These are phyloP conservation scores for Kwoniella heveanensis DNA, from an alignment of 768 basidiomycete genomes.

Conservation along the genomic window DNA sequence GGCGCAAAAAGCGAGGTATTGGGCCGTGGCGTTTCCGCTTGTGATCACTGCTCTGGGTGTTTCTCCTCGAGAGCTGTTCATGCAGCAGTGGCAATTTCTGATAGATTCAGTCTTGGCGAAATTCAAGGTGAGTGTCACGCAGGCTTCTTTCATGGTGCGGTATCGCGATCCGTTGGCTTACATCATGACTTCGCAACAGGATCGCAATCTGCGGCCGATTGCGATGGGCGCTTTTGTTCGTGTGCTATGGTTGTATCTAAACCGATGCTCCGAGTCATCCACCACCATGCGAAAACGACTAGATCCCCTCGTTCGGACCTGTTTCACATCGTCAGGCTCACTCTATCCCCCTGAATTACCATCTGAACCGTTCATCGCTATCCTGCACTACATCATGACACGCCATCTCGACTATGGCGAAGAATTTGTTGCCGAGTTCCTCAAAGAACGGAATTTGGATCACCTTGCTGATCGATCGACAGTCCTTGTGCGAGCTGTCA, in stretches of 20 bases:
- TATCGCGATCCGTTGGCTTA: no score
- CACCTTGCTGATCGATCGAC: conserved; percentile 67
- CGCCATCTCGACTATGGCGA: conserved; percentile 82
- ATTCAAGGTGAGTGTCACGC: conserved; percentile 66
- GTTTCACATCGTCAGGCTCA: conserved; percentile 61
- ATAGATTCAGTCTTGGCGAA: conserved; percentile 74
- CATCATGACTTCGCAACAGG: no score
- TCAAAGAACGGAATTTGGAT: conserved; percentile 67
- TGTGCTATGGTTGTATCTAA: conserved; percentile 91
- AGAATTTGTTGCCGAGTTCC: conserved; percentile 75
- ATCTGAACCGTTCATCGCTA: conserved; percentile 73
- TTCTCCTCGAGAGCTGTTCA: conserved; percentile 79
- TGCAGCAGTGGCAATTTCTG: conserved; percentile 75
- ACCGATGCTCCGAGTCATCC: conserved; percentile 80
- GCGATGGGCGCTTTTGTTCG: conserved; percentile 81
- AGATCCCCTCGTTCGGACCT: conserved; percentile 61
- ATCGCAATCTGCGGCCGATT: conserved; percentile 69
- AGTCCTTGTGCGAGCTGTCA: conserved; percentile 74
- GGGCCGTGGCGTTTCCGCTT: conserved; percentile 81
- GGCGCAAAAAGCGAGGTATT: conserved; percentile 77
- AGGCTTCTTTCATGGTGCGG: no score
- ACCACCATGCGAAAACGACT: conserved; percentile 80
- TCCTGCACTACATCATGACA: conserved; percentile 78
- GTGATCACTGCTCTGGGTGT: conserved; percentile 82
- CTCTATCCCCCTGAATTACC: conserved; percentile 84